Evolutionary conservation across 1,284 basidiomycete genomes (phyloP), one percentile per base, ranked within the genome.

Genomic region (Cutaneotrichosporon sp.): DNA sequence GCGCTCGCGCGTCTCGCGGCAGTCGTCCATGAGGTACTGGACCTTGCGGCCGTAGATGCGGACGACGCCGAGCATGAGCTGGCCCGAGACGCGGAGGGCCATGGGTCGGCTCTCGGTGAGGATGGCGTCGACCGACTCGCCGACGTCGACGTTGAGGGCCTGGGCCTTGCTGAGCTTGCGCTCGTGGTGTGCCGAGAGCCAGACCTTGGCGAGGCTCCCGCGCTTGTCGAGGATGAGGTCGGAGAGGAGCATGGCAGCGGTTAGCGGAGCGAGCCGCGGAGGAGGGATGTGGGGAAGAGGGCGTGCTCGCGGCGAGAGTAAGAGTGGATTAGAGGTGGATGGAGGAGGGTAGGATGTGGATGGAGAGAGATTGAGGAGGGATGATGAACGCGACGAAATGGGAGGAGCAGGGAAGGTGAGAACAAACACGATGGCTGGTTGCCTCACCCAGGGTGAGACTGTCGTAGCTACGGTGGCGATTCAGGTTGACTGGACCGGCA

Each of bases 171-270:
- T 94, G 71, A 99, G 87, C 83, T 97, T 97, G 73, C 93, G 87
- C 81, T 98, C 94, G 87, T 95, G 95, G 83, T 98, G 95, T 1
- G 97, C 95, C 25, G 95, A 95, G 56, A 98, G 88, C 95, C 95
- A 99, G 83, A 99, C 92, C 81, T 90, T 92, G 47, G 92, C 95
- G 38, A 99, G 84, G 9, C 95, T 92, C 54, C 95, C 95, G 63
- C 92, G 88, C 75, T 94, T 90, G 57, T 92, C 91, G 67, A 97
- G 85, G 78, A 97, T 91, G 51, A 90, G 88, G 78, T 97, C 94
- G 64, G 91, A 93, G 74, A 95, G 92, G 78, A 95, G 92, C 93
- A 83, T 83, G 29, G 56, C n/a, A n/a, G n/a, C n/a, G n/a, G n/a
- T n/a, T n/a, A n/a, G n/a, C 20, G 51, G 59, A 24, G 31, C 29